Percentiles rank a stretch among this genome's conserved stretches.
phyloP scores from a whole-genome alignment of 345 rosid genomes.

The Citrus glauca region DNA sequence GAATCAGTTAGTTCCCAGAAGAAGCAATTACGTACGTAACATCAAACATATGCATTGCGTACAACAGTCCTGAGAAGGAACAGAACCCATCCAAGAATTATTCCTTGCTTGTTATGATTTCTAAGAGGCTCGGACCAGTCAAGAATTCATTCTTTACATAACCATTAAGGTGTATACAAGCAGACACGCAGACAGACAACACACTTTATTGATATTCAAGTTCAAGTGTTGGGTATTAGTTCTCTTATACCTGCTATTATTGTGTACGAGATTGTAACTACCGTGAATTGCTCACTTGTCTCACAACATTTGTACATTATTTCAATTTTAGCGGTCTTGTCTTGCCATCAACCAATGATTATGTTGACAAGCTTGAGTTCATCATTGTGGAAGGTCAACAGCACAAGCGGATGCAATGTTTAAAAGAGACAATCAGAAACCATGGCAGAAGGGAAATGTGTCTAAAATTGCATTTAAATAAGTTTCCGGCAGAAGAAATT shows the following conservation, averaged over 20 bases:
- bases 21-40: not conserved
- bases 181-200: too few species aligned
- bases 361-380: not conserved
- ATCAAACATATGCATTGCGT: not conserved
- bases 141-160: conserved; percentile 6
- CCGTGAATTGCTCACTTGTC: not conserved
- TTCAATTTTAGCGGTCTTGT: not conserved
- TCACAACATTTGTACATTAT: not conserved
- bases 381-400: not conserved
- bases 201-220: not conserved
- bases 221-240: not conserved
- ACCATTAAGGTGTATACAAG: too few species aligned
- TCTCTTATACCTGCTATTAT: not conserved
- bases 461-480: not conserved
- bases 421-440: not conserved
- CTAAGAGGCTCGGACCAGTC: not conserved
- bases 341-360: not conserved
- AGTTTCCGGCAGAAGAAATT: conserved; percentile 4
- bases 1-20: not conserved
- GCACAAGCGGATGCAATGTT: not conserved
- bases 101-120: not conserved
- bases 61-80: not conserved
- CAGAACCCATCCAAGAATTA: not conserved
- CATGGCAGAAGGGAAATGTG: not conserved
- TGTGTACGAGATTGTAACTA: not conserved